Evolutionary conservation across 176 grass and related monocot species (phyloP), one percentile per base, ranked within the genome.

Genomic region (Carex littledalei): DNA sequence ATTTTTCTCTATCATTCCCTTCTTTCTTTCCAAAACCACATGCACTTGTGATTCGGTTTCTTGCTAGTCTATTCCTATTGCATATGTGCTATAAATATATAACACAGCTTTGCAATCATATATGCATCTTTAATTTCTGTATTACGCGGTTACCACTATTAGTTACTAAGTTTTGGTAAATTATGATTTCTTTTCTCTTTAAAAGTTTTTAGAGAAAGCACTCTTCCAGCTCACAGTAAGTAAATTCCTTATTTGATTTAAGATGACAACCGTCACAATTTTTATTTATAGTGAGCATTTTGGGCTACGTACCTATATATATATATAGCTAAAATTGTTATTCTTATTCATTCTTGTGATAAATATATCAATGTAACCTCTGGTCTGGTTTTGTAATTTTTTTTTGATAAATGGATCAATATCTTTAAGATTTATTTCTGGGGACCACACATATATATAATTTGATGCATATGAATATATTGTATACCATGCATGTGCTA

Each of bases 401-500:
- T 7, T 43, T 43, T 43, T 29, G 1, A 53, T 78, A 54, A 50
- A 24, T 70, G 52, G 15, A 22, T 57, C 12, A 29, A 29, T 35
- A 34, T 61, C 14, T 80, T 9, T 49, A 37, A 32, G 50, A 80
- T 80, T 11, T 37, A 16, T 57, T 80, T 39, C 1, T 60, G 18
- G 62, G 78, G 55, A 62, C 78, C 55, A 62, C 26, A 80, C 4
- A 39, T 54, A 59, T 31, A 80, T 21, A 45, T 63, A 43, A 22
- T 64, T 64, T 83, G 63, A 83, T 83, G 58, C 63, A 31, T 83
- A 68, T 83, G 62, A 66, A 83, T 67, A 47, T 7, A 68, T 68
- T 68, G 26, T 11, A 83, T 83, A 52, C 81, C 81, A 66, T 67
- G 61, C 81, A 66, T 67, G 61, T 66, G 81, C 62, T 31, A 68